Evolutionary conservation across 1,284 basidiomycete species (phyloP).

Genomic region (Ustilago xerochloae): DNA sequence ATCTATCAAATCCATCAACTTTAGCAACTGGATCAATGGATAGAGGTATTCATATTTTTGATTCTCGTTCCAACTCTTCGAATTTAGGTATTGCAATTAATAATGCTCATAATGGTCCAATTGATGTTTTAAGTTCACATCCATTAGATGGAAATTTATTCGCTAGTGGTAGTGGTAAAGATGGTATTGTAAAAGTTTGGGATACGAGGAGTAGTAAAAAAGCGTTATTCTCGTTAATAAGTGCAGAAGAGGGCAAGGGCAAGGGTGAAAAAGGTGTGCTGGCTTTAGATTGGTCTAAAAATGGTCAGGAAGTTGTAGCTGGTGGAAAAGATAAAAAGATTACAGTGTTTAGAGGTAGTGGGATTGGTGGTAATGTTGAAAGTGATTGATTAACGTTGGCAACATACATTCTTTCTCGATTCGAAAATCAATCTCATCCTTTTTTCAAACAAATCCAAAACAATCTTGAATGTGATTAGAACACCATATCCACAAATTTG

Average conservation of each 20-base stretch:
- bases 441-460: not conserved
- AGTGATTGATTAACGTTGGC: not conserved
- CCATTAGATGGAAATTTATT: conserved; percentile 54
- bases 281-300: conserved; percentile 56
- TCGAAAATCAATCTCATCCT: not conserved
- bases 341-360: conserved; percentile 45
- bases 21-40: conserved; percentile 59
- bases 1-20: conserved; percentile 28
- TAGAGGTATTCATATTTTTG: conserved; percentile 60
- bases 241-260: not conserved
- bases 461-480: no score
- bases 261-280: conserved; percentile 43
- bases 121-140: conserved; percentile 46
- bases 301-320: conserved; percentile 59
- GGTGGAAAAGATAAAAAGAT: conserved; percentile 63
- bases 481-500: not conserved
- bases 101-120: conserved; percentile 55
- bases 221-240: conserved; percentile 58
- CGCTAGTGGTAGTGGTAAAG: conserved; percentile 45
- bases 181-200: conserved; percentile 60
- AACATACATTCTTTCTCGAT: not conserved
- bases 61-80: conserved; percentile 31
- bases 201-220: conserved; percentile 58
- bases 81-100: conserved; percentile 25
- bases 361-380: conserved; percentile 24